These are phyloP conservation scores for Trichoderma simmonsii DNA, from an alignment of 2,329 filamentous ascomycete genomes.

Conservation along the genomic window DNA sequence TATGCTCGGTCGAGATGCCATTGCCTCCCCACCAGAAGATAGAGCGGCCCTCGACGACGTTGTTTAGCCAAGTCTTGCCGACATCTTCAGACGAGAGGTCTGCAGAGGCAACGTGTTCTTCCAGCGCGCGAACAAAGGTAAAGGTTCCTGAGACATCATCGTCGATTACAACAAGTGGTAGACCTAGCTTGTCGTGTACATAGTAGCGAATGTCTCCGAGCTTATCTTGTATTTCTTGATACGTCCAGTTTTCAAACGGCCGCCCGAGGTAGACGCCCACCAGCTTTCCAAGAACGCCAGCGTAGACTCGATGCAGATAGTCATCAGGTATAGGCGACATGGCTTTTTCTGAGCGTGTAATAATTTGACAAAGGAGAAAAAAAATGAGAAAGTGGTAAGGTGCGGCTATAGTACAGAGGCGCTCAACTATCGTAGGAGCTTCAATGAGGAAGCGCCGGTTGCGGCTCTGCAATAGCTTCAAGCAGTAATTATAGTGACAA, in stretches of 20 bases:
- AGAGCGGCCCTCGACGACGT: slow-evolving; percentile 23
- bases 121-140: background rate
- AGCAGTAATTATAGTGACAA: background rate
- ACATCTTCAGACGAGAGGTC: background rate
- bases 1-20: slow-evolving; percentile 39
- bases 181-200: slow-evolving; percentile 29
- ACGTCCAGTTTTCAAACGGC: slow-evolving; percentile 37
- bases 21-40: slow-evolving; percentile 40
- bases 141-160: slow-evolving; percentile 24
- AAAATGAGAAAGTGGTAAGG: background rate
- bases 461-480: background rate
- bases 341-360: background rate
- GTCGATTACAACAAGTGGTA: slow-evolving; percentile 33
- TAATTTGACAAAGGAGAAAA: background rate
- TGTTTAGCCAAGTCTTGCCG: slow-evolving; percentile 20
- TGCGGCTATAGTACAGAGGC: background rate
- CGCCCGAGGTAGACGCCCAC: slow-evolving; percentile 24
- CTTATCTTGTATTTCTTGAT: slow-evolving; percentile 31
- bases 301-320: background rate
- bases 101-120: background rate
- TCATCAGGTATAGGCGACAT: background rate
- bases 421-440: slow-evolving; percentile 28
- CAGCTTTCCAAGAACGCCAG: background rate
- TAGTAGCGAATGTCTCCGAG: slow-evolving; percentile 33
- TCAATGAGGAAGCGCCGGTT: slow-evolving; percentile 28